These are phyloP conservation scores for Plasmodium chabaudi DNA, from an alignment of 169 alveolate species.

Conservation along the genomic window DNA sequence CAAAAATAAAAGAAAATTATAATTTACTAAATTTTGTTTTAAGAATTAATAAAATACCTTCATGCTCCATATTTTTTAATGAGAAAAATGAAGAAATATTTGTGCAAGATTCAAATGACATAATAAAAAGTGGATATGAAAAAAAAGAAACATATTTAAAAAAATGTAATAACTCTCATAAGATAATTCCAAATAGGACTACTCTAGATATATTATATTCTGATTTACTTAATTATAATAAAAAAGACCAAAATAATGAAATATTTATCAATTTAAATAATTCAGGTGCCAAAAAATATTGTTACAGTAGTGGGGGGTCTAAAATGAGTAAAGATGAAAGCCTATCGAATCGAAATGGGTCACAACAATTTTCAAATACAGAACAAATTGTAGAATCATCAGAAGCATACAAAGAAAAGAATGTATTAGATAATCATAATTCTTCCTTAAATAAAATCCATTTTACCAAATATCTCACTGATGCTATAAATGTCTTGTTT, in stretches of 20 bases:
- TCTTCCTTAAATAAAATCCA: conserved; percentile 20
- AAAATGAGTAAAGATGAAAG: neutral
- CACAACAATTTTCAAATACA: conserved; percentile 13
- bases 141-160: conserved; percentile 8
- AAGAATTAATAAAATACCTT: conserved; percentile 57
- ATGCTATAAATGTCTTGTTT: conserved; percentile 60
- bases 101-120: conserved; percentile 2
- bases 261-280: neutral
- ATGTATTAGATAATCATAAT: neutral
- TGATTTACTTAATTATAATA: conserved; percentile 38
- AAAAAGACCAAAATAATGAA: neutral
- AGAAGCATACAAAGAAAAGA: neutral
- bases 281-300: neutral
- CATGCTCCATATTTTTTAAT: conserved; percentile 43
- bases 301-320: too few species aligned
- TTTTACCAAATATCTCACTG: conserved; percentile 59
- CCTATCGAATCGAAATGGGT: neutral
- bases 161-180: neutral
- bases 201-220: conserved; percentile 46
- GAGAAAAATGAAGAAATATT: conserved; percentile 69
- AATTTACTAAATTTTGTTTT: conserved; percentile 36
- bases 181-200: conserved; percentile 6
- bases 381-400: neutral
- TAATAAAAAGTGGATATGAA: neutral
- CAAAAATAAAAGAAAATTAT: neutral